Conservation (phyloP, 148 eudicot genomes). For the Rhododendron molle region DNA sequence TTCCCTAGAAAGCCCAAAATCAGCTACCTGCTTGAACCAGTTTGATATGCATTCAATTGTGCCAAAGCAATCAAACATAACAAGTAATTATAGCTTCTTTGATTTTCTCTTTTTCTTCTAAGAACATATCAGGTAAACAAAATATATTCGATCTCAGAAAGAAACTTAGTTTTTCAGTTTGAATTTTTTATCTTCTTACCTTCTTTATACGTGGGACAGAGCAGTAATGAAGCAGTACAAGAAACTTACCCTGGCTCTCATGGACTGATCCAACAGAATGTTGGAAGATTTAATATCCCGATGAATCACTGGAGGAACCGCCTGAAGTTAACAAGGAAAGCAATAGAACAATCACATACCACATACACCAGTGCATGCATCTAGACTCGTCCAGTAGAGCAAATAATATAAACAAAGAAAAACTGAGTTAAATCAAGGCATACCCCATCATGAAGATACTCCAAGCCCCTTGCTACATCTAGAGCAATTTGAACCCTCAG, state of each 20-base stretch:
- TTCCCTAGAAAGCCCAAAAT: conserved; percentile 96
- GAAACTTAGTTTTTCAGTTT: not conserved
- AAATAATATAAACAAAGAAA: not conserved
- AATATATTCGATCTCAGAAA: not conserved
- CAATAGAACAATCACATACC: not conserved
- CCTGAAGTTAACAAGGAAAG: conserved; percentile 42
- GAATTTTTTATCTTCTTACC: not conserved
- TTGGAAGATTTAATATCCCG: conserved; percentile 97
- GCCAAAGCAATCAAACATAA: not conserved
- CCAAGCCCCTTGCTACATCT: conserved; percentile 91
- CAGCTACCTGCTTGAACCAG: conserved; percentile 61
- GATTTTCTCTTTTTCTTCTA: not conserved
- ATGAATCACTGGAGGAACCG: conserved; percentile 92
- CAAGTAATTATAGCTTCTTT: not conserved
- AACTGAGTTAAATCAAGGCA: not conserved
- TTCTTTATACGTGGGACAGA: not conserved
- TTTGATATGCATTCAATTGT: conserved; percentile 3
- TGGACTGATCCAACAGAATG: conserved; percentile 92
- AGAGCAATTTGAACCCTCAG: conserved; percentile 75
- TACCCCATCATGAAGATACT: conserved; percentile 98
- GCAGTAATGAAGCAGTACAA: not conserved
- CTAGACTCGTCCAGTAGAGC: conserved; percentile 14
- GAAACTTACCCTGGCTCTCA: conserved; percentile 86
- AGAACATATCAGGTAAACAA: too few relatives aligned
- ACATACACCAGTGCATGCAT: conserved; percentile 34